Base-by-base conservation (phyloP, 2,329 filamentous ascomycete genomes). In the Cryphonectria naterciae region DNA sequence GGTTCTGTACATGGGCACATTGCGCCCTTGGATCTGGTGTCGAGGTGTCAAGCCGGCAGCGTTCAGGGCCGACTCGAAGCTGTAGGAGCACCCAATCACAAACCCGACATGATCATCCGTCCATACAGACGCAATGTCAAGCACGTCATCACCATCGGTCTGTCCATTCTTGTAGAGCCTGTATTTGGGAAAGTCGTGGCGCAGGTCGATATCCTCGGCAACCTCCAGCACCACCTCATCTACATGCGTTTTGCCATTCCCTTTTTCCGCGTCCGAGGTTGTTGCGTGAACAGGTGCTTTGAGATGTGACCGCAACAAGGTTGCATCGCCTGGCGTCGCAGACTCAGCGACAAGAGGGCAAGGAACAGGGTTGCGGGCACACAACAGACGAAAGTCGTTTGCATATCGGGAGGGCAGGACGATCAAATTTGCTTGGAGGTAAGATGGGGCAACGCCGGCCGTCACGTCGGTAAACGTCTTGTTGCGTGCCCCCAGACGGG, bases 81-180 rank as follows among this genome's bases (percentile, higher is more conserved):
- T 88, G 81, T 86, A 91, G 0, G 85, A 88, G 76, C 89, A 92
- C 11, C 89, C 89, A 72, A 92, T 86, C 61, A 91, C 77, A 75
- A 90, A 92, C 0, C 83, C 89, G 35, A 89, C 85, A 74, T 92
- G 87, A 73, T 89, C 84, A 5, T 81, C 76, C 0, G 83, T 85
- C 89, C 89, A 92, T 56, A 87, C 78, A 1, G 79, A 75, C 1
- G 78, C 74, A 22, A 92, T 80, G 75, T 88, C 82, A 1, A 75
- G 65, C 43, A 79, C 78, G 22, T 81, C 79, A 0, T 78, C 76
- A 28, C 80, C 80, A 6, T 78, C 74, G 2, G 86, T 79, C 61
- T 79, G 78, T 1, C 83, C 83, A 70, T 87, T 78, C n/a, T 80
- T 73, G 77, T 91, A 91, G 17, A 91, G 81, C 73, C 85, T 86